Percentiles rank a stretch among this genome's conserved stretches.
These are phyloP conservation scores for Suillus variegatus DNA, from an alignment of 768 basidiomycete species.

Conservation along the genomic window DNA sequence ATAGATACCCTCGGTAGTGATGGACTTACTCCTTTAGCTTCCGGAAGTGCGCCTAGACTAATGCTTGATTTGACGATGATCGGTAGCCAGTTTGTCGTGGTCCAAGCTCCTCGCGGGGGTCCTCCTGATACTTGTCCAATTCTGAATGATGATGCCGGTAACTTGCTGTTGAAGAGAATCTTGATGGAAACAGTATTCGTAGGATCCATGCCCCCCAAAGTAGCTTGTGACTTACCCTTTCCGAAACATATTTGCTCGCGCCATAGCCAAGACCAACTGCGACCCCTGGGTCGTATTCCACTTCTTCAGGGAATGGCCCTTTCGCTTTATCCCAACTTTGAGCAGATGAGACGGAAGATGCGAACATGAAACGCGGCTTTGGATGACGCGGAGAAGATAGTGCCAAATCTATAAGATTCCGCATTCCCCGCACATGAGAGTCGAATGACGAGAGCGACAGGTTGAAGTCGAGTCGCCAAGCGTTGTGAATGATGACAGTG, in stretches of 20 bases:
- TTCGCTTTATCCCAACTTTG: constrained; percentile 30
- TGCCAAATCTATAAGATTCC: constrained; percentile 36
- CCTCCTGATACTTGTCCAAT: constrained; percentile 50
- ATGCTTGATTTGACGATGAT: constrained; percentile 38
- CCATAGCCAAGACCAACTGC: constrained; percentile 46
- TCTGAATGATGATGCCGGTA: constrained; percentile 39
- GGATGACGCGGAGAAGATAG: constrained; percentile 27
- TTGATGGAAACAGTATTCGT: constrained; percentile 13
- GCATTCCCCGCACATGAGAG: constrained; percentile 38
- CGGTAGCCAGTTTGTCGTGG: constrained; percentile 48
- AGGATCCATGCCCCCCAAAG: background rate
- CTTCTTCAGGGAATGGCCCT: constrained; percentile 38
- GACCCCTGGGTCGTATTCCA: constrained; percentile 29
- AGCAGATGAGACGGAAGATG: constrained; percentile 40
- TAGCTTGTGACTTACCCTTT: constrained; percentile 30
- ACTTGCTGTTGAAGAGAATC: constrained; percentile 40
- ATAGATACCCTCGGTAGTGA: background rate
- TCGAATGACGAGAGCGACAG: constrained; percentile 44
- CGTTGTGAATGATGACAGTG: constrained; percentile 41
- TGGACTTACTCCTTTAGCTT: constrained; percentile 24
- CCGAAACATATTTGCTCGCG: constrained; percentile 46
- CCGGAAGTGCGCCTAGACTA: constrained; percentile 24
- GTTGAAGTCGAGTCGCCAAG: constrained; percentile 50
- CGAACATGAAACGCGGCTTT: constrained; percentile 38
- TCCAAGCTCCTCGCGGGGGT: constrained; percentile 42